These are phyloP conservation scores for Bryoglossum gracile DNA, from an alignment of 495 filamentous ascomycete genomes.

Conservation along the genomic window DNA sequence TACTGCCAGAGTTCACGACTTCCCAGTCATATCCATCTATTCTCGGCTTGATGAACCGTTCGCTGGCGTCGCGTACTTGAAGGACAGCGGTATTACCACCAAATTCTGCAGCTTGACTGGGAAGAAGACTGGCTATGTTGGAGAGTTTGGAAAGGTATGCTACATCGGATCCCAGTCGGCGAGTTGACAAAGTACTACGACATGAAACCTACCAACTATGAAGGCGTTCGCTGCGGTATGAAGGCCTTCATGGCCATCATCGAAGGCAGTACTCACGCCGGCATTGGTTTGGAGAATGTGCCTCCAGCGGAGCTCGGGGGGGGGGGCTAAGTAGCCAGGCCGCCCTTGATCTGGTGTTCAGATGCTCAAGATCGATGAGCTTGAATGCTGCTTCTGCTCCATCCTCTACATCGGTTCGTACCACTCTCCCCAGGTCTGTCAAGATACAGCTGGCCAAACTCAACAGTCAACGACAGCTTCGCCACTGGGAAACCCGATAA, in stretches of 20 bases:
- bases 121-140: conserved; percentile 64
- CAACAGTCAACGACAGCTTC: conserved; percentile 52
- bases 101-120: conserved; percentile 47
- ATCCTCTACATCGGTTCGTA: conserved; percentile 57
- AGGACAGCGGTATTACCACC: conserved; percentile 58
- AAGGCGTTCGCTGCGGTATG: conserved; percentile 58
- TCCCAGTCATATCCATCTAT: conserved; percentile 59
- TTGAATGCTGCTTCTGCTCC: conserved; percentile 70
- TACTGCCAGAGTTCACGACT: conserved; percentile 57
- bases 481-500: conserved; percentile 51
- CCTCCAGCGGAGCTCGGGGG: conserved; percentile 70
- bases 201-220: conserved; percentile 63
- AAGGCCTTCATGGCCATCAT: conserved; percentile 60
- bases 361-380: conserved; percentile 68
- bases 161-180: conserved; percentile 56
- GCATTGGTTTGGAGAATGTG: conserved; percentile 65
- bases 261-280: conserved; percentile 57
- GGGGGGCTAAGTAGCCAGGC: conserved; percentile 52
- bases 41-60: conserved; percentile 66
- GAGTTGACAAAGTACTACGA: conserved; percentile 66
- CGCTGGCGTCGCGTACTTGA: conserved; percentile 65
- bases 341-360: conserved; percentile 56
- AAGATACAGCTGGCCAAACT: background rate
- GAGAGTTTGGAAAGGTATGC: conserved; percentile 57
- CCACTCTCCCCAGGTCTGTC: background rate